These are phyloP conservation scores for Dactylellina parvicollis DNA, from an alignment of 2,329 filamentous ascomycete genomes.

Conservation along the genomic window DNA sequence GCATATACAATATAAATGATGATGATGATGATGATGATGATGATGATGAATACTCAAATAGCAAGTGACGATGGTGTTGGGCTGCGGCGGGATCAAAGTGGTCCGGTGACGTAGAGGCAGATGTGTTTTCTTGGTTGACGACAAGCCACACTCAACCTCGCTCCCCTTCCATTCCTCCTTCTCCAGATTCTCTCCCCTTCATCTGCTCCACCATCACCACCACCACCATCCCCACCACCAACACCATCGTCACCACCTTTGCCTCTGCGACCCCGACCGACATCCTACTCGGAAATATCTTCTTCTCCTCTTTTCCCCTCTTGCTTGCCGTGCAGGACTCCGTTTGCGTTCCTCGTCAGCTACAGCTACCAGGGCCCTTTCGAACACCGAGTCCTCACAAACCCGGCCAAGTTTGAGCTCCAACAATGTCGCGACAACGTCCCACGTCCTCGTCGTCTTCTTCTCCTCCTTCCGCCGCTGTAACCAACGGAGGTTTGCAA, in stretches of 20 bases:
- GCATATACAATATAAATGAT: neutral
- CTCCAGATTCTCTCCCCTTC: constrained; percentile 12
- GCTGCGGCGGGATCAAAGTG: neutral
- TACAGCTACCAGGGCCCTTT: neutral
- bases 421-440: constrained; percentile 50
- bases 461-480: constrained; percentile 4
- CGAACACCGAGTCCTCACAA: neutral
- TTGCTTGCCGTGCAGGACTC: neutral
- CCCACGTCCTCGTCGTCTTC: constrained; percentile 28
- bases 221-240: neutral
- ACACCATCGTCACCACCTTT: no score
- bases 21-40: neutral
- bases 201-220: neutral
- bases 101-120: constrained; percentile 50
- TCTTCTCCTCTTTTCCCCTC: neutral
- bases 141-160: neutral
- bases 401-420: constrained; percentile 10
- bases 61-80: no score
- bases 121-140: constrained; percentile 45
- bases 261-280: no score
- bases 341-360: neutral
- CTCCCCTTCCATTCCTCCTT: neutral
- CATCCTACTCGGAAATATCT: no score
- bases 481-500: constrained; percentile 44
- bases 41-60: neutral